Evolutionary conservation across 1,139 yeast genomes (phyloP), one percentile per base, ranked within the genome.

Genomic region (Maudiozyma humilis): DNA sequence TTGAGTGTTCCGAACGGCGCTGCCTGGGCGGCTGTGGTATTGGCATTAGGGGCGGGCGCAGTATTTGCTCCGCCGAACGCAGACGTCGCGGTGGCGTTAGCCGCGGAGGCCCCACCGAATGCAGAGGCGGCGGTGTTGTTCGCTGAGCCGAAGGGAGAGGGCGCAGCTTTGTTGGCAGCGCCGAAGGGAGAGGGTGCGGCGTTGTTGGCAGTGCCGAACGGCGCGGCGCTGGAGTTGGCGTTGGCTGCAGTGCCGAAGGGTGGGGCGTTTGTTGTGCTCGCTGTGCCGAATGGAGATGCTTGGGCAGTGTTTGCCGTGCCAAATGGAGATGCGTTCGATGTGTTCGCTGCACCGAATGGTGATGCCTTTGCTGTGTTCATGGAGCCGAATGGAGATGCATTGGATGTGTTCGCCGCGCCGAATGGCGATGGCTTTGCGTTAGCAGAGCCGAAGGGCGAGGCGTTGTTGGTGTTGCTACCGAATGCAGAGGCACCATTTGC

Each of bases 11-110:
- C n/a, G n/a, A n/a, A n/a, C n/a, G n/a, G n/a, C n/a, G n/a, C n/a
- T n/a, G n/a, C n/a, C n/a, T n/a, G n/a, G n/a, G n/a, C n/a, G n/a
- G n/a, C n/a, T n/a, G n/a, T n/a, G n/a, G n/a, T n/a, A n/a, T n/a
- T n/a, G n/a, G n/a, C n/a, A n/a, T n/a, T n/a, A n/a, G n/a, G n/a
- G n/a, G n/a, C n/a, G n/a, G n/a, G n/a, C n/a, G n/a, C n/a, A n/a
- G n/a, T n/a, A n/a, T n/a, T n/a, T 14, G 44, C 38, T 10, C 50
- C 39, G 23, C 62, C 63, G 51, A 60, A 63, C 14, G 60, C 51
- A 4, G 65, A 46, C 19, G 45, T 18, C 1, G 17, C 3, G 20
- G 16, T 34, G 16, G 16, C 25, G 32, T 6, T 16, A n/a, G n/a
- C 17, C 27, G 44, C 46, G 38, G 52, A 51, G 16, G 56, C 48